Evolutionary conservation across 2,329 filamentous ascomycete genomes (phyloP), one percentile per base, ranked within the genome.

Genomic region (Dothideomycetidae sp.): DNA sequence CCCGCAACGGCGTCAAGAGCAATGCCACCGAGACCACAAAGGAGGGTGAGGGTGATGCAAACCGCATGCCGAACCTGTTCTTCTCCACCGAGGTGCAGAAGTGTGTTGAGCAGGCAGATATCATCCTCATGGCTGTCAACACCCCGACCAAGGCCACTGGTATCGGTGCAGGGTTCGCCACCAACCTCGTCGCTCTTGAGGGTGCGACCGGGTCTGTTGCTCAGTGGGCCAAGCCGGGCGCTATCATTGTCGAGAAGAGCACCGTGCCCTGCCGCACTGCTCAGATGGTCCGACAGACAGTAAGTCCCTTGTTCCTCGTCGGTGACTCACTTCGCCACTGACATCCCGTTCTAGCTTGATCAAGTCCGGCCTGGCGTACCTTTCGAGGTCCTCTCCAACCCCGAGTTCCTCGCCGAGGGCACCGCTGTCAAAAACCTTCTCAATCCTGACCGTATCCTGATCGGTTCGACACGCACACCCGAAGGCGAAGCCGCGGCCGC

Each of bases 331-430:
- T 7, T 7, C 21, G n/a, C n/a, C 7, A 26, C 21, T 26, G 21
- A 26, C n/a, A 26, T 26, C 7, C n/a, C n/a, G 7, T 26, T n/a
- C 21, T n/a, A 26, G 41, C 49, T 32, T 69, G 73, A 48, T 71
- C 72, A 10, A 76, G 7, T 7, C 21, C 21, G 21, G 7, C 21
- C 77, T 1, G 70, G 68, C 12, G 65, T 75, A 10, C 67, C 70
- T 43, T 85, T 85, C 51, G 78, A 85, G 52, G 73, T 86, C 39
- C 68, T 86, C 16, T 84, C 79, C 31, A 86, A 86, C 57, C 81
- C 81, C 4, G 81, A 88, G 54, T 88, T 86, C 53, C 63, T 88
- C 30, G 77, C 81, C 16, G 81, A 81, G 46, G 81, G 81, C 36
- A 83, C 78, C 3, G 81, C 81, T 3, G 70, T 86, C 44, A 63